Conservation (phyloP, 2,329 filamentous ascomycete species). For the Calonectria montana region DNA sequence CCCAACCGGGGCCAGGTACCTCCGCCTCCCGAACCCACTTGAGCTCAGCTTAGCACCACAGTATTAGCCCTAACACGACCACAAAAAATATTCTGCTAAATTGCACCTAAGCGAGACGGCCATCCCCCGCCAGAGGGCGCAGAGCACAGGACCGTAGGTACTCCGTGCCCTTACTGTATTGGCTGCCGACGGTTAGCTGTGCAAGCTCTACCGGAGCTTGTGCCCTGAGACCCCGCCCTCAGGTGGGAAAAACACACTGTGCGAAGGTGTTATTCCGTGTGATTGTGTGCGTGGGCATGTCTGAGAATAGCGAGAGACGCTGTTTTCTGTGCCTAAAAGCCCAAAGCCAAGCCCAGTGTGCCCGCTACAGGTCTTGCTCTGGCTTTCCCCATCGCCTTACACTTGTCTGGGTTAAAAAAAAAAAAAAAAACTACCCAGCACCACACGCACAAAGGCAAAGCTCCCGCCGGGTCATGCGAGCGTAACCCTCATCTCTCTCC, state of each 20-base stretch:
- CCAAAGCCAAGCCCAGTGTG: slow-evolving; percentile 23
- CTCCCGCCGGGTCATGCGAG: slow-evolving; percentile 53
- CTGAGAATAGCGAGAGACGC: slow-evolving; percentile 16
- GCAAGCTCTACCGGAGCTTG: slow-evolving; percentile 21
- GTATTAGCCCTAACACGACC: slow-evolving; percentile 20
- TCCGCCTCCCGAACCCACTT: slow-evolving; percentile 12
- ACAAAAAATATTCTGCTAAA: slow-evolving; percentile 37
- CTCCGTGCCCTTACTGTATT: slow-evolving; percentile 15
- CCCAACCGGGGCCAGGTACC: slow-evolving; percentile 1
- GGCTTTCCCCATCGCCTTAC: slow-evolving; percentile 30
- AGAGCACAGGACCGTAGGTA: neutral
- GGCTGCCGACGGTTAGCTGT: slow-evolving; percentile 5
- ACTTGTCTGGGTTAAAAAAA: slow-evolving; percentile 13
- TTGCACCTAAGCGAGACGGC: slow-evolving; percentile 21
- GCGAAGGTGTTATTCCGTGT: slow-evolving; percentile 9
- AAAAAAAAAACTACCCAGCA: slow-evolving; percentile 36
- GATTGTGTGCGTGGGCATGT: slow-evolving; percentile 16
- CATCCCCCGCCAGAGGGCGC: neutral
- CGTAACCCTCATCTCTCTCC: slow-evolving; percentile 47
- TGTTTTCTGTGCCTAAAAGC: slow-evolving; percentile 33
- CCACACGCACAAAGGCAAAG: slow-evolving; percentile 29
- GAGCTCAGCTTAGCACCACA: neutral
- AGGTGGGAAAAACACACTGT: slow-evolving; percentile 1
- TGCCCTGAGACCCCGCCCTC: slow-evolving; percentile 22
- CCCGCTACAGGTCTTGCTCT: slow-evolving; percentile 12